Percentiles rank a stretch among this genome's conserved stretches.
These are phyloP conservation scores for Blastomyces parvus DNA, from an alignment of 2,329 filamentous ascomycete species.

Conservation along the genomic window DNA sequence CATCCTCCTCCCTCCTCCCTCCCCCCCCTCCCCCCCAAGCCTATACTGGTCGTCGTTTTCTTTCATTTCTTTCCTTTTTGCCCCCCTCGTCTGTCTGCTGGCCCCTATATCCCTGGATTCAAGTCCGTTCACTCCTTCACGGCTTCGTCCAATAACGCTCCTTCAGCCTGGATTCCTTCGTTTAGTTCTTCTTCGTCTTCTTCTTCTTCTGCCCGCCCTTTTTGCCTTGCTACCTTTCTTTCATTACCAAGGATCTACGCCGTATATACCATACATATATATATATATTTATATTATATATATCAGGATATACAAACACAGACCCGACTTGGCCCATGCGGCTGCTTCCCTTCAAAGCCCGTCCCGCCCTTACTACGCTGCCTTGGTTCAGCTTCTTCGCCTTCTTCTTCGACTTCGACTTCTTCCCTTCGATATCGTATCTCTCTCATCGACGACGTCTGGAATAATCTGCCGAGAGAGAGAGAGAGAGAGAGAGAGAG, in stretches of 20 bases:
- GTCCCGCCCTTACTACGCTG: constrained; percentile 12
- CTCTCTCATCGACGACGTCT: constrained; percentile 1
- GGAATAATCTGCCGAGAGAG: not conserved
- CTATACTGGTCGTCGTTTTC: constrained; percentile 15
- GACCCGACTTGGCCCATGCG: not conserved
- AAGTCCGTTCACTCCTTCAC: constrained; percentile 45
- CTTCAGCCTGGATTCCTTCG: constrained; percentile 6
- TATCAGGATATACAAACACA: not conserved
- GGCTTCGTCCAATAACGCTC: constrained; percentile 30
- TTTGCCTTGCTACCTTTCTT: not conserved
- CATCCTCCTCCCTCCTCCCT: constrained; percentile 14
- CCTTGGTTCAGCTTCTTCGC: constrained; percentile 16
- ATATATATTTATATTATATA: not conserved
- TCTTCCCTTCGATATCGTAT: constrained; percentile 2
- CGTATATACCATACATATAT: not conserved
- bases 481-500: not conserved
- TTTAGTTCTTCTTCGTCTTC: not conserved
- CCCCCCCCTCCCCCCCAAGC: constrained; percentile 14
- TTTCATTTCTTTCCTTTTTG: constrained; percentile 19
- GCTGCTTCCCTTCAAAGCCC: constrained; percentile 10
- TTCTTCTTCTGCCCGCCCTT: constrained; percentile 22
- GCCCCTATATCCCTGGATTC: constrained; percentile 22
- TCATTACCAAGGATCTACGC: not conserved
- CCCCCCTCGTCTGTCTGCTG: constrained; percentile 19
- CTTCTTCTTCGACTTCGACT: not conserved